Base-by-base conservation (phyloP, 177 flowering plant genomes). In the Tripterygium wilfordii region DNA sequence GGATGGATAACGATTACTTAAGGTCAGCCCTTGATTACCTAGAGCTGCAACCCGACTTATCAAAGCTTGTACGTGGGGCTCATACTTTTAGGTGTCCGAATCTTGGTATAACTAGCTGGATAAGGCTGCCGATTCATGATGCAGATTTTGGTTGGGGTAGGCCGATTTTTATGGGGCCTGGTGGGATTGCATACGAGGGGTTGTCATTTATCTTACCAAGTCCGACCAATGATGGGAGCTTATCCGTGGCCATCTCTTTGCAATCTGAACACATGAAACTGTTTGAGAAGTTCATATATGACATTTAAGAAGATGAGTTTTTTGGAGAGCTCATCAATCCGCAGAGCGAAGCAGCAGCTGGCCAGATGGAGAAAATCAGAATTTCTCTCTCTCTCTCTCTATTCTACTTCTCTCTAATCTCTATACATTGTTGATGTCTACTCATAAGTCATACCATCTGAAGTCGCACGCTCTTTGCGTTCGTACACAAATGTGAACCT, bases 141-240 rank as follows among this genome's bases (percentile, higher is more conserved):
- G 88, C 88, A 0, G 94, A 88, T 56, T 88, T 88, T 30, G 96
- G 96, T 1, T 85, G 90, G 90, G 94, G 94, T 0, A 46, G 81
- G 21, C 96, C 96, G 4, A 59, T 76, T 19, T 83, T 74, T 24
- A 72, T 85, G 88, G 96, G 90, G 0, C 90, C 88, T 2, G 88
- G 80, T 15, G 79, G 81, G 36, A 75, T 82, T 8, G 63, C 78
- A 1, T 76, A 61, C 19, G 94, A 82, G 36, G 96, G 96, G 0
- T 40, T 80, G 45, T 69, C 80, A 0, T 80, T 68, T 38, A 43
- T 80, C 4, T 33, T 85, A 30, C 90, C 90, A 0, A 80, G 82
- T 47, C 53, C 90, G 2, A 43, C 49, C 14, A 62, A 69, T 19
- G 96, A 88, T 57, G 94, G 96, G 8, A 77, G 81, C 68, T 44